Evolutionary conservation across 2,329 filamentous ascomycete species (phyloP), one percentile per base, ranked within the genome.

Genomic region (Colletotrichum incanum): DNA sequence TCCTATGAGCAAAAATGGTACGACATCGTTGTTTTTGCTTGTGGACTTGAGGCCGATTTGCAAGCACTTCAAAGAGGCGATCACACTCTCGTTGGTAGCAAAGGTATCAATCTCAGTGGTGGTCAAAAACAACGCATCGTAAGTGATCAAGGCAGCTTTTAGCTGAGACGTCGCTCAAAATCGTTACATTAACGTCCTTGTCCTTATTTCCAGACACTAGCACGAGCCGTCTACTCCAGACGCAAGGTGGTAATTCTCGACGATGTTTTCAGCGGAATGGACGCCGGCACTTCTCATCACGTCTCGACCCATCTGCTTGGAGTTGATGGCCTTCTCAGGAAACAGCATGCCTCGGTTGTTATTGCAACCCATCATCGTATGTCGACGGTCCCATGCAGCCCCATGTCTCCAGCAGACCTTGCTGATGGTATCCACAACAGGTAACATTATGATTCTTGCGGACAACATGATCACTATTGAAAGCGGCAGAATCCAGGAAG

Each of bases 101-200:
- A 61, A 9, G 71, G 67, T 2, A 28, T 67, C 31, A 67, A 47
- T 18, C 23, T 65, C 28, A 65, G 66, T 28, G 66, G 66, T 2
- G 66, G 66, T 5, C 66, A 69, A 9, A 71, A 71, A n/a, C 71
- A 71, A 18, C 62, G 71, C 12, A 43, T 73, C n/a, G 71, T 71
- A 49, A 60, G 70, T 70, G 8, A 7, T 4, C 18, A 5, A n/a
- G 5, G 2, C n/a, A 23, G 9, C 5, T 9, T 26, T 23, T 11
- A 16, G 11, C 34, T 52, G 16, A 14, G 47, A 3, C 11, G 14
- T 20, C n/a, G 49, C 34, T 23, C 20, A 37, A 9, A 9, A n/a
- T 56, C 6, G 5, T 11, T 11, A 1, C 16, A 20, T 16, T 61
- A 3, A 49, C 34, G 0, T 31, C 3, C 3, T 8, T 9, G 9